A percentile compares a stretch with the other conserved stretches of the same genome.
Conservation (phyloP, 1,284 basidiomycete species). For the Ganoderma resinaceum region DNA sequence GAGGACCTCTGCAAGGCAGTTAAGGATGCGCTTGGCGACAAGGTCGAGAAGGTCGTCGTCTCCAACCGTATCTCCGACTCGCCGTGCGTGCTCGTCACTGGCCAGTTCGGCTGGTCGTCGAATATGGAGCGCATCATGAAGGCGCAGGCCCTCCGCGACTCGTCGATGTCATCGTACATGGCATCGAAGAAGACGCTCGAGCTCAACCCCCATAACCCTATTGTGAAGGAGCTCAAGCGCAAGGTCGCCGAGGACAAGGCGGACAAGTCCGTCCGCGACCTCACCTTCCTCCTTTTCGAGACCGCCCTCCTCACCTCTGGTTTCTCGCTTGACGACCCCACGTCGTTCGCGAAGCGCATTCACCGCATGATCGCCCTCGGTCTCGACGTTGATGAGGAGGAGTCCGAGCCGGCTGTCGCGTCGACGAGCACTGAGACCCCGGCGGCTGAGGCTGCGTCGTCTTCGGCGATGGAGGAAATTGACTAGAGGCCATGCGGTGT, state of each 20-base stretch:
- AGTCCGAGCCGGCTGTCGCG: conserved; percentile 45
- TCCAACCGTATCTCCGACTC: conserved; percentile 98
- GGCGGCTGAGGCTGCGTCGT: conserved; percentile 61
- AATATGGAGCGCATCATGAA: conserved; percentile 99
- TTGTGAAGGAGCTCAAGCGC: conserved; percentile 95
- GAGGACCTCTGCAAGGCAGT: conserved; percentile 92
- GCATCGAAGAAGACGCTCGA: conserved; percentile 99
- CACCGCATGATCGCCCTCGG: conserved; percentile 95
- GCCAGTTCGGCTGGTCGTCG: conserved; percentile 99
- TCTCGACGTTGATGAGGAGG: conserved; percentile 83
- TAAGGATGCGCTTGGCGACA: conserved; percentile 99
- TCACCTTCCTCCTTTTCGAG: conserved; percentile 97
- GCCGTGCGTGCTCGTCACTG: conserved; percentile 96
- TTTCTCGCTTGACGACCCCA: conserved; percentile 95
- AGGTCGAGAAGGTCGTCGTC: conserved; percentile 99
- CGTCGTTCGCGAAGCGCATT: conserved; percentile 95
- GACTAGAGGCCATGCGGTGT: conserved; percentile 55
- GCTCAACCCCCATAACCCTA: conserved; percentile 94
- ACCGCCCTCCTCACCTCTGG: conserved; percentile 94
- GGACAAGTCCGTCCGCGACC: conserved; percentile 97
- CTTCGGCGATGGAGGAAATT: conserved; percentile 88
- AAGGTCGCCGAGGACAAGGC: conserved; percentile 98
- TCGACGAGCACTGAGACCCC: conserved; percentile 51
- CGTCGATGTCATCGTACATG: conserved; percentile 99
- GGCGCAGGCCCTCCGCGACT: conserved; percentile 98